Evolutionary conservation across 208 protist species (phyloP).

Genomic region (Acanthamoeba pearcei): DNA sequence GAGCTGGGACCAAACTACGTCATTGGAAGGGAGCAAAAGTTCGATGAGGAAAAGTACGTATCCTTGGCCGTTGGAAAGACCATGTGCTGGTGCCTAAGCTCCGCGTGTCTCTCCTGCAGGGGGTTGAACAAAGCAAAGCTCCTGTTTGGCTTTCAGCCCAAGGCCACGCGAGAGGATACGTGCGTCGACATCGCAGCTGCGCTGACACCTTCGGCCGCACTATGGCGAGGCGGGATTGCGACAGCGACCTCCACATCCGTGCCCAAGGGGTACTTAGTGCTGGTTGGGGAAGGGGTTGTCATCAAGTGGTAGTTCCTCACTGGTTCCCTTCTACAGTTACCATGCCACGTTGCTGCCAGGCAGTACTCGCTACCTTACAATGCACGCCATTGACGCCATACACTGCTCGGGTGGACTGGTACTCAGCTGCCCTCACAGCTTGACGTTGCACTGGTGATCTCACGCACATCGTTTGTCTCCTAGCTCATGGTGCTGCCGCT

Average conservation of each 20-base stretch:
- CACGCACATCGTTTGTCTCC: neutral
- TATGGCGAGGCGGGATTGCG: neutral
- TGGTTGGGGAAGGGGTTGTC: neutral
- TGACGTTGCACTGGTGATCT: neutral
- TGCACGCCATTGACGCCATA: conserved; percentile 37
- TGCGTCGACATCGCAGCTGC: conserved; percentile 56
- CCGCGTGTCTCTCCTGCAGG: neutral
- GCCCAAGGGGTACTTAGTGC: neutral
- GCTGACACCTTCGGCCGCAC: conserved; percentile 19
- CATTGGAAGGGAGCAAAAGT: neutral
- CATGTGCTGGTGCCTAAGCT: neutral
- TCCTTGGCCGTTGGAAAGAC: neutral
- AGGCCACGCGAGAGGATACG: conserved; percentile 14
- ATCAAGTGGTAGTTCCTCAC: neutral
- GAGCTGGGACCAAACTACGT: conserved; percentile 50
- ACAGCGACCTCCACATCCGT: conserved; percentile 3
- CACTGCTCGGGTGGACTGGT: conserved; percentile 25
- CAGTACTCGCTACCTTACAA: conserved; percentile 3
- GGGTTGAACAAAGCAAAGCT: conserved; percentile 54
- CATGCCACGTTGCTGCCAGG: conserved; percentile 40
- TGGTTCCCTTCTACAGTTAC: neutral
- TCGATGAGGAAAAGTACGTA: conserved; percentile 27
- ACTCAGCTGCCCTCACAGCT: neutral
- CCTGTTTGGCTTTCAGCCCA: conserved; percentile 41
- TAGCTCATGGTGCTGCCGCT: conserved; percentile 51